A percentile compares a stretch with the other conserved stretches of the same genome.
Evolutionary conservation across 805 yeast genomes (phyloP).

Genomic region (Priceomyces fermenticarens): DNA sequence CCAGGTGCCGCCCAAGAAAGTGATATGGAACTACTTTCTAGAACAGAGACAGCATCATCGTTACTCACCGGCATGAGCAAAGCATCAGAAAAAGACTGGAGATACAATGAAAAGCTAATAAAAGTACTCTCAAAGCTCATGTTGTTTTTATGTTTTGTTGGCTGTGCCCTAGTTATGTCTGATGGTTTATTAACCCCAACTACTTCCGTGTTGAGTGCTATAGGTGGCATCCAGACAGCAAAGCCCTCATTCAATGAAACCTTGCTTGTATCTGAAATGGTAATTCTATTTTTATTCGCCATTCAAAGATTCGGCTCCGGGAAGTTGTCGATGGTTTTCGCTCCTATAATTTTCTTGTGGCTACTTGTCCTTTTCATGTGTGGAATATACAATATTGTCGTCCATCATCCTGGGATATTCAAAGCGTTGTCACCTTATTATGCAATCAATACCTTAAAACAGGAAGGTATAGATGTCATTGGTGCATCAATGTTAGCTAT

Average conservation of each 20-base stretch:
- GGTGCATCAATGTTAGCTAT: constrained; percentile 52
- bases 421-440: constrained; percentile 49
- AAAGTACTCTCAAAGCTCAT: constrained; percentile 30
- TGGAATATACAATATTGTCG: constrained; percentile 46
- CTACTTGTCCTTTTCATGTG: constrained; percentile 39
- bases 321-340: constrained; percentile 46
- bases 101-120: constrained; percentile 22
- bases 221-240: constrained; percentile 55
- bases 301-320: constrained; percentile 51
- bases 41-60: constrained; percentile 38
- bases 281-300: constrained; percentile 43
- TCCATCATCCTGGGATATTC: constrained; percentile 42
- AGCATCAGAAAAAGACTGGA: constrained; percentile 12
- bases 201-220: constrained; percentile 56
- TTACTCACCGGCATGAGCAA: constrained; percentile 14
- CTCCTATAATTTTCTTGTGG: constrained; percentile 57
- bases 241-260: constrained; percentile 43
- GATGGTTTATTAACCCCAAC: constrained; percentile 65
- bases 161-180: constrained; percentile 55
- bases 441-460: constrained; percentile 44
- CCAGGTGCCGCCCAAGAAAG: constrained; percentile 36
- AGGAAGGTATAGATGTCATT: constrained; percentile 41
- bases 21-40: constrained; percentile 24
- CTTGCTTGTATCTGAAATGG: constrained; percentile 48
- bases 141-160: constrained; percentile 44